Conservation (phyloP, 495 filamentous ascomycete genomes). For the Aspergillus funiculosus region DNA sequence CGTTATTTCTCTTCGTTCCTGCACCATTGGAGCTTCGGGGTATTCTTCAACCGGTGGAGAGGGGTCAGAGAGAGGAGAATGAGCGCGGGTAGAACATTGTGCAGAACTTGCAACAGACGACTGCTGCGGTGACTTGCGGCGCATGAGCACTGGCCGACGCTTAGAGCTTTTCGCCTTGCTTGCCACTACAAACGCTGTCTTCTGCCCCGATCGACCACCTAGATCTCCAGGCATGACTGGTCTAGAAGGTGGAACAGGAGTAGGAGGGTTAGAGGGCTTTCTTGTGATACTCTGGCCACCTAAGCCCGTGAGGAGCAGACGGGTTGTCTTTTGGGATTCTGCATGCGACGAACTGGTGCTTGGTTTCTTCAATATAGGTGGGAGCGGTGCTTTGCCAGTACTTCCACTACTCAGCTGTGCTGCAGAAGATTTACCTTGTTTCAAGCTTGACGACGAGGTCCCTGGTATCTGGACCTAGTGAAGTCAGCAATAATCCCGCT, state of each 20-base stretch:
- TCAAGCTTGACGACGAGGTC: conserved; percentile 1
- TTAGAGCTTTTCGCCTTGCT: conserved; percentile 28
- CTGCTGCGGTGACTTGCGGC: conserved; percentile 40
- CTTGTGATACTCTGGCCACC: conserved; percentile 29
- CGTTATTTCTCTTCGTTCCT: background rate
- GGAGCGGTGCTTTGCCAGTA: conserved; percentile 19
- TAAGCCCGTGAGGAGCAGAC: conserved; percentile 27
- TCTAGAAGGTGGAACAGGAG: conserved; percentile 16
- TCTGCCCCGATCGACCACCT: conserved; percentile 18
- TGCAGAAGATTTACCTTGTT: conserved; percentile 1
- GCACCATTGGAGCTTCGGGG: too few species aligned
- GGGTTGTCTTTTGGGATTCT: conserved; percentile 33
- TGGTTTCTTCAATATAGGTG: conserved; percentile 38
- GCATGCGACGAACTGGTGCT: conserved; percentile 15
- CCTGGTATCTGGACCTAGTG: conserved; percentile 6
- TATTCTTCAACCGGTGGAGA: background rate
- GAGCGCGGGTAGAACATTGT: conserved; percentile 10
- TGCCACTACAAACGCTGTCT: conserved; percentile 31
- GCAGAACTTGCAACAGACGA: conserved; percentile 11
- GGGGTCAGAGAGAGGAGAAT: conserved; percentile 12
- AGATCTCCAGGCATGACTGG: conserved; percentile 14
- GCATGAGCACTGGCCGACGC: conserved; percentile 38
- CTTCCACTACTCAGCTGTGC: conserved; percentile 5
- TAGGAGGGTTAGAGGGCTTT: conserved; percentile 31
- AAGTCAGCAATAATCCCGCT: conserved; percentile 1